Conservation (phyloP, 169 alveolate species). For the Cryptosporidium parvum region DNA sequence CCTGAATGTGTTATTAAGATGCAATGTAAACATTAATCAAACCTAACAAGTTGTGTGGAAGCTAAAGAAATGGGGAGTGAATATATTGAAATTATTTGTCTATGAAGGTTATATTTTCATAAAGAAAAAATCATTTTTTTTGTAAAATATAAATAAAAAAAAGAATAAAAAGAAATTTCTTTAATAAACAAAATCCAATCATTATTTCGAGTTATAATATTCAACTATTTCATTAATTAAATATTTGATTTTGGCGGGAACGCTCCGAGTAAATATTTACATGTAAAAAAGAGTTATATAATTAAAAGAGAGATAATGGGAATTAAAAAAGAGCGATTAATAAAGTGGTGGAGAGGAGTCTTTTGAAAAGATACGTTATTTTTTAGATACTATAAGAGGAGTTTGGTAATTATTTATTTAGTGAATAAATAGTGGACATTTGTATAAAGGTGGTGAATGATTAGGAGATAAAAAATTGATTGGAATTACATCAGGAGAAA, state of each 20-base stretch:
- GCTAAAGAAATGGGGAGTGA: no score
- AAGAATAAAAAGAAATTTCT: neutral
- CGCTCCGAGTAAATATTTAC: neutral
- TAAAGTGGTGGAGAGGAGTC: neutral
- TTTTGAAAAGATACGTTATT: neutral
- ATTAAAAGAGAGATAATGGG: conserved; percentile 9
- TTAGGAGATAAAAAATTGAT: neutral
- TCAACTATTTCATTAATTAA: neutral
- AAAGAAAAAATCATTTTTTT: no score
- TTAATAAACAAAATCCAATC: neutral
- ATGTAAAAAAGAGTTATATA: conserved; percentile 5
- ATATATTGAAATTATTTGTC: no score
- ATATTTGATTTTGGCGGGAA: neutral
- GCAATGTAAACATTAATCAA: neutral
- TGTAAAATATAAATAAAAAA: no score
- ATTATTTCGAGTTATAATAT: neutral
- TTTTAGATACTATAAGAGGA: neutral
- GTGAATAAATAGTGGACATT: neutral
- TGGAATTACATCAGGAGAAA: neutral
- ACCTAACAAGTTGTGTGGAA: no score
- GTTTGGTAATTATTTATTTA: neutral
- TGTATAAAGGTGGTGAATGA: neutral
- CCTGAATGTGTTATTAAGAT: conserved; percentile 33
- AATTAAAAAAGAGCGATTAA: conserved; percentile 13
- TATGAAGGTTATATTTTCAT: no score